Evolutionary conservation across 306 rosid species (phyloP), one percentile per base, ranked within the genome.

Genomic region (Vigna angularis): DNA sequence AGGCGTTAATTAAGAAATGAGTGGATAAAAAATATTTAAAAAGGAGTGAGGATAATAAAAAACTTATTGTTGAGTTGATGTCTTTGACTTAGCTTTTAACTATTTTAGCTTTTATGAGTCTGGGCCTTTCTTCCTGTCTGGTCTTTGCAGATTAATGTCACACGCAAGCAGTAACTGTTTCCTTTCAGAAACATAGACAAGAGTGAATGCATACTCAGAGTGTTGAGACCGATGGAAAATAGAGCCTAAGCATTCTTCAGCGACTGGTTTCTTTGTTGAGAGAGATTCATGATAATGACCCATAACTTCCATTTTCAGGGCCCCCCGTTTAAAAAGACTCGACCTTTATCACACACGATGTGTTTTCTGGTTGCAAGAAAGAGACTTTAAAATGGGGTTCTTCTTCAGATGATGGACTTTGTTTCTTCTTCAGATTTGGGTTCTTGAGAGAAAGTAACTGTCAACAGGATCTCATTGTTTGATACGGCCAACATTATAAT

Each of bases 311-410:
- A 53, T 58, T 28, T 71, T 80, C 62, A 67, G 57, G 68, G 56
- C 24, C 68, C 55, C 82, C 72, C 74, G 62, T 71, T 59, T 26
- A 66, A 66, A 73, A 75, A 62, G 59, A 74, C 34, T 63, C 16
- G 7, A 62, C 7, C n/a, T 62, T 62, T 32, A 15, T 7, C 14
- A 15, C 47, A 30, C 22, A 34, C 24, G 1, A 7, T 15, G 68
- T 62, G 68, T 62, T 34, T n/a, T 32, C 47, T 62, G 24, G 26
- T 34, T 62, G 18, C 20, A 59, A 30, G 66, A 59, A 28, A 4
- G 57, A 76, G 68, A 36, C 63, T 63, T 55, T 66, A 64, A 79
- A 66, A 90, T 75, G 87, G 70, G 78, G 67, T 79, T 85, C 68
- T 34, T 85, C 50, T 34, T 16, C 45, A n/a, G 34, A 61, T 74